Evolutionary conservation across 2,329 filamentous ascomycete genomes (phyloP), one percentile per base, ranked within the genome.

Genomic region (Chalara sp.): DNA sequence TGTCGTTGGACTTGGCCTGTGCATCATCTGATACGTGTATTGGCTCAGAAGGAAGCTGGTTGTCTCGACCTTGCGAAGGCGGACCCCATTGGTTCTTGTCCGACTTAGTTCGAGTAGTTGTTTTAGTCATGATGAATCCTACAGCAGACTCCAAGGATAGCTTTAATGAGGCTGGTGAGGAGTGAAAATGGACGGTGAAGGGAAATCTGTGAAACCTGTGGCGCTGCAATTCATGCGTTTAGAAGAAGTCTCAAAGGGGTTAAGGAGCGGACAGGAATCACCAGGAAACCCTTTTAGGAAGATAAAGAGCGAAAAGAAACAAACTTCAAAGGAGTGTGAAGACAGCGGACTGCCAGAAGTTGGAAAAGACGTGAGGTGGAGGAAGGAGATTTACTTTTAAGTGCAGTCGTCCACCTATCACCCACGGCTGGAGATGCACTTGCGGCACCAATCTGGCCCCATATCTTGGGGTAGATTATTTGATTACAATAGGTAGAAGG

Each of bases 181-280:
- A 21, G 21, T 21, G 21, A 21, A 21, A 21, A 21, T 21, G 21
- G 21, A 21, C 21, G 21, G 21, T 41, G 37, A 31, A 49, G n/a
- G 13, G 44, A 45, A 48, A 33, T 28, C 32, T 50, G 42, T 60
- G 57, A 61, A 59, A 62, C 58, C 48, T 32, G 40, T 32, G 21
- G 21, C 21, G 21, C 21, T 21, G 21, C 21, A 21, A 21, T 21
- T 21, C 21, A 21, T 21, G 21, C 21, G 21, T 21, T 21, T 21
- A 21, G 21, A 21, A 21, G 21, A 21, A 21, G 21, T 3, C 21
- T 21, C 21, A 21, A 21, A 21, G 21, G 21, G 21, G 21, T 39
- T 55, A 63, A 65, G 53, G 61, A 65, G 50, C 58, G 58, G 58
- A 63, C 61, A 59, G 62, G 61, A 40, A 50, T 63, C 61, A 50